Base-by-base conservation (phyloP, 306 rosid species). In the Calophaca sinica region DNA sequence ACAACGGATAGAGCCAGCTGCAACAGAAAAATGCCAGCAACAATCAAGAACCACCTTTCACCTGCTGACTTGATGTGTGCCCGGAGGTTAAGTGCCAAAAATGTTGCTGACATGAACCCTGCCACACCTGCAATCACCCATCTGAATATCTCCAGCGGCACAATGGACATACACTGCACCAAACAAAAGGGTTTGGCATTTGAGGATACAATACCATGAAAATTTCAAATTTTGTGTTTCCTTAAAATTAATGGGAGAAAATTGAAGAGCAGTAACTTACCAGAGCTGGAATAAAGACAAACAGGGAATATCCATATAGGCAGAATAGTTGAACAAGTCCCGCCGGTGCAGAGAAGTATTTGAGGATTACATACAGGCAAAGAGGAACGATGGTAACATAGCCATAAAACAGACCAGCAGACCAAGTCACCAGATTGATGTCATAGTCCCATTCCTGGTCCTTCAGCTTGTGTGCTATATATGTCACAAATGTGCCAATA, bases 401-500 rank as follows among this genome's bases (percentile, higher is more conserved):
- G 59, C 98, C 98, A 51, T 91, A 94, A 89, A 94, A 94, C 88
- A 94, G 68, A 64, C 97, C 96, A 62, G 98, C 96, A 41, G 98
- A 90, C 98, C 98, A 94, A 44, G 97, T 86, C 64, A 94, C 90
- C 68, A 94, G 80, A 82, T 94, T 94, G 78, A 91, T 94, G 92
- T 91, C 98, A 80, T 94, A 94, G 46, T 86, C 39, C 98, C 97
- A 91, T 68, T 90, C 88, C 84, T 91, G 65, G 15, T 87, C 72
- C 79, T 90, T 79, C 82, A 94, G 71, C 81, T 88, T 94, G 90
- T 94, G 96, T 3, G 98, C 88, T 72, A 94, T 5, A 74, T 91
- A 94, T 69, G 98, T 94, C 79, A 90, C 96, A 71, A 94, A 88
- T 61, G 98, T 90, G 73, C 98, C 96, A 39, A 94, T 94, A 15